A percentile compares a stretch with the other conserved stretches of the same genome.
Conservation (phyloP, 2,329 filamentous ascomycete species). For the Dothistroma pini region DNA sequence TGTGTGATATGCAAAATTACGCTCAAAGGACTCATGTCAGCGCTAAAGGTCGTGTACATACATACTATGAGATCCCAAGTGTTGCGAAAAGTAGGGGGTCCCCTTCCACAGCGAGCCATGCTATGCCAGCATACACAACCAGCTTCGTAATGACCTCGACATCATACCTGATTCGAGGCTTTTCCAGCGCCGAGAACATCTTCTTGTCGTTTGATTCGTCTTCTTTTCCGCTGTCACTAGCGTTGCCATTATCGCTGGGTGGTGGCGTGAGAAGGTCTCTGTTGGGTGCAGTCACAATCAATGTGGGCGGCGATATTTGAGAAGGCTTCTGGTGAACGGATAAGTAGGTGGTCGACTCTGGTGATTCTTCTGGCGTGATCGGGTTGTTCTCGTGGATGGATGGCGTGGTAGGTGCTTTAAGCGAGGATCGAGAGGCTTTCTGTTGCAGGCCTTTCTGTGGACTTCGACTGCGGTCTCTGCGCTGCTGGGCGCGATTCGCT, state of each 20-base stretch:
- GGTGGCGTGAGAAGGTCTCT: constrained; percentile 38
- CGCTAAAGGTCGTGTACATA: background rate
- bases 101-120: constrained; percentile 72
- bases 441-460: constrained; percentile 10
- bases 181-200: constrained; percentile 79
- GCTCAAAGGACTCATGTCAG: background rate
- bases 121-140: constrained; percentile 93
- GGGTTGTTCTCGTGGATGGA: constrained; percentile 4
- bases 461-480: constrained; percentile 45
- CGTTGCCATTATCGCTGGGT: constrained; percentile 28
- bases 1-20: background rate
- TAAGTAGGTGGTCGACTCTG: constrained; percentile 13
- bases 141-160: constrained; percentile 98
- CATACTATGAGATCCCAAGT: constrained; percentile 21
- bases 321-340: constrained; percentile 8
- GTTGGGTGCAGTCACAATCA: constrained; percentile 28
- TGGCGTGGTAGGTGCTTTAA: constrained; percentile 4
- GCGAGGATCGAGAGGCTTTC: constrained; percentile 10
- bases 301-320: constrained; percentile 32
- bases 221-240: constrained; percentile 34
- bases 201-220: constrained; percentile 49
- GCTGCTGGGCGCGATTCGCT: constrained; percentile 75
- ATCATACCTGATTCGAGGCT: constrained; percentile 88
- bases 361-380: constrained; percentile 17
- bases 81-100: constrained; percentile 64